A percentile compares a stretch with the other conserved stretches of the same genome.
These are phyloP conservation scores for Zizania palustris DNA, from an alignment of 202 grass and related monocot species.

Conservation along the genomic window DNA sequence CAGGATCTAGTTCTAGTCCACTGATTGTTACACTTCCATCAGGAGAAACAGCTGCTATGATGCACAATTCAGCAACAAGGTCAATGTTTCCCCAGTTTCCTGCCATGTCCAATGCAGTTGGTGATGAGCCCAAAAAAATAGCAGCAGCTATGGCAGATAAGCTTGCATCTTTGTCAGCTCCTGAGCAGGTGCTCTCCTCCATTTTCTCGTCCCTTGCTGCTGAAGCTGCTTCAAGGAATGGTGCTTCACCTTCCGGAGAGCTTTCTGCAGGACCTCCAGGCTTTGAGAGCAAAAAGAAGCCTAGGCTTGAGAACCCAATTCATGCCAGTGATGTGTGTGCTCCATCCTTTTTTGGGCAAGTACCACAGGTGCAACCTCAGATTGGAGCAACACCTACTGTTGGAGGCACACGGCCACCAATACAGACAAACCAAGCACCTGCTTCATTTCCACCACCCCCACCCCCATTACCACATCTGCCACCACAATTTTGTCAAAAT, in stretches of 20 bases:
- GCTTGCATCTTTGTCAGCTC: slow-evolving; percentile 74
- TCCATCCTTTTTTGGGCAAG: slow-evolving; percentile 47
- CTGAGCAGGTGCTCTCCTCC: slow-evolving; percentile 67
- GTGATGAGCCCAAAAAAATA: slow-evolving; percentile 70
- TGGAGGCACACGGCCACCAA: slow-evolving; percentile 36
- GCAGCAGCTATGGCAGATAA: slow-evolving; percentile 91
- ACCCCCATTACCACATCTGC: slow-evolving; percentile 61
- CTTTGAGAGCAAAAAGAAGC: slow-evolving; percentile 72
- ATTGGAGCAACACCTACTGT: slow-evolving; percentile 46
- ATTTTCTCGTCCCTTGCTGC: slow-evolving; percentile 69
- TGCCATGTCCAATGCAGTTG: slow-evolving; percentile 41
- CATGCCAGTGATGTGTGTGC: slow-evolving; percentile 40
- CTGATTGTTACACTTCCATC: slow-evolving; percentile 39
- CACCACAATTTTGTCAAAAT: slow-evolving; percentile 62
- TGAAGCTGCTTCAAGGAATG: slow-evolving; percentile 62
- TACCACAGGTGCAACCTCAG: slow-evolving; percentile 49
- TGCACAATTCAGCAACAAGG: slow-evolving; percentile 35
- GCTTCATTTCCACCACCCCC: slow-evolving; percentile 60
- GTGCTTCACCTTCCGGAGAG: slow-evolving; percentile 36
- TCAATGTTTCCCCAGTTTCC: slow-evolving; percentile 37
- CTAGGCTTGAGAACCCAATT: slow-evolving; percentile 59
- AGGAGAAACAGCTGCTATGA: slow-evolving; percentile 42
- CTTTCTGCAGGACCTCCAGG: slow-evolving; percentile 53
- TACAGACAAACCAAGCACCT: slow-evolving; percentile 38
- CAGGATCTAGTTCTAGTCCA: slow-evolving; percentile 32